Evolutionary conservation across 768 basidiomycete species (phyloP).

Genomic region (Lactarius vividus): DNA sequence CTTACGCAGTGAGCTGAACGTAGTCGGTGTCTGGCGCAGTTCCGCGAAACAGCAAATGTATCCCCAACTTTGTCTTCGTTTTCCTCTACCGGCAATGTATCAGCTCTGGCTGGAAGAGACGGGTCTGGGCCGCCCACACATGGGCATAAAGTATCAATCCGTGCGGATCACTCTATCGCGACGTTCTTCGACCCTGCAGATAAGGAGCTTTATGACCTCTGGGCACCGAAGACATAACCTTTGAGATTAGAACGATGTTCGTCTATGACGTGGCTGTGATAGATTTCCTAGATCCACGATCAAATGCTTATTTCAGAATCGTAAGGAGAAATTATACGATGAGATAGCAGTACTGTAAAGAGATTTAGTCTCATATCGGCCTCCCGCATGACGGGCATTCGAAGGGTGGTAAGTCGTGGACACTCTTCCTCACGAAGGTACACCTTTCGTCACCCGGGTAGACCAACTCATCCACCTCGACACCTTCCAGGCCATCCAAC

Average conservation of each 20-base stretch:
- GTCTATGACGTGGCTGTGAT: neutral
- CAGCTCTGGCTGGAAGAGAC: neutral
- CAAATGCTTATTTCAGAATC: neutral
- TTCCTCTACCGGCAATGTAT: slow-evolving; percentile 14
- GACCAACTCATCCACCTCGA: slow-evolving; percentile 20
- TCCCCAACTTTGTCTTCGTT: slow-evolving; percentile 23
- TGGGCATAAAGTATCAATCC: slow-evolving; percentile 46
- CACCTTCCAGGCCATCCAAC: slow-evolving; percentile 17
- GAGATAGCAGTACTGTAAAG: neutral
- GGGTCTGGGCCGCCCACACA: slow-evolving; percentile 25
- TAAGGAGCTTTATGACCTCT: slow-evolving; percentile 73
- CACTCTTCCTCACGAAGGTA: neutral
- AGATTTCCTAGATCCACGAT: neutral
- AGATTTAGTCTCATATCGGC: neutral
- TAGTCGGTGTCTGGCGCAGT: slow-evolving; percentile 1
- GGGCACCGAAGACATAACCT: slow-evolving; percentile 50
- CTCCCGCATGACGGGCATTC: slow-evolving; percentile 15
- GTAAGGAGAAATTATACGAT: too few relatives aligned
- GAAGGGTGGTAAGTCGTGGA: neutral
- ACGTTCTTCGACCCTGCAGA: slow-evolving; percentile 77
- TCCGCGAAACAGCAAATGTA: slow-evolving; percentile 17
- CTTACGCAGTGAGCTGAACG: neutral
- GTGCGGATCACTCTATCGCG: slow-evolving; percentile 61
- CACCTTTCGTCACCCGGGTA: slow-evolving; percentile 19
- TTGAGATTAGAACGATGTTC: neutral